These are phyloP conservation scores for Hydrangea macrophylla DNA, from an alignment of 148 eudicot genomes.

Conservation along the genomic window DNA sequence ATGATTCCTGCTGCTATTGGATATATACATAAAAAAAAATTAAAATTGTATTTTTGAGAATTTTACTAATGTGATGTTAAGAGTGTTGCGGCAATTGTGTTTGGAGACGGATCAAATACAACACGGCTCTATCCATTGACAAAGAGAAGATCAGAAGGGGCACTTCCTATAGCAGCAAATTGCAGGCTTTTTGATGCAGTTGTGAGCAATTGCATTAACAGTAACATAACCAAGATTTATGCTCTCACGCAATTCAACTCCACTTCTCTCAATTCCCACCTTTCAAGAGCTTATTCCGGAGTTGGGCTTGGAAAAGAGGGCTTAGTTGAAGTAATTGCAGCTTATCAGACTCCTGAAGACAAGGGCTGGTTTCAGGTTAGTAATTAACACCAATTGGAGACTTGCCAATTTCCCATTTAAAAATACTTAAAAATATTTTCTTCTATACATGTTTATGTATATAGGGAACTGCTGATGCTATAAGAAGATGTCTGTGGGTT, in stretches of 20 bases:
- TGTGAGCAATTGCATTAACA: conserved; percentile 82
- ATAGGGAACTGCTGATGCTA: no score
- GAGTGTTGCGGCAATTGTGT: conserved; percentile 77
- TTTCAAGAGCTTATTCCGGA: conserved; percentile 65
- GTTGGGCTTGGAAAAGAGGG: conserved; percentile 48
- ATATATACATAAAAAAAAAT: no score
- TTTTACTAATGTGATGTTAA: no score
- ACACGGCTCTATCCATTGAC: conserved; percentile 61
- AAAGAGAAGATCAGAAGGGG: conserved; percentile 69
- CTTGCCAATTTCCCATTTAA: conserved; percentile 7
- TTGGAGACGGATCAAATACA: conserved; percentile 66
- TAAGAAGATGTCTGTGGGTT: no score
- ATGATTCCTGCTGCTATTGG: no score
- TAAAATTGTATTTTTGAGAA: no score
- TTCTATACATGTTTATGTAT: no score
- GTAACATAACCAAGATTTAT: conserved; percentile 64
- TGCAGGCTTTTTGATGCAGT: conserved; percentile 74
- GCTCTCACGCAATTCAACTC: conserved; percentile 82
- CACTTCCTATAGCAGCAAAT: conserved; percentile 70
- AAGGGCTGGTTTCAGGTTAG: conserved; percentile 71
- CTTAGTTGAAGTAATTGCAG: conserved; percentile 76
- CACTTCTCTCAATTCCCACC: conserved; percentile 77
- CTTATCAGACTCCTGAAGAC: conserved; percentile 67
- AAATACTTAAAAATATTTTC: no score
- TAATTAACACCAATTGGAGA: no score